Evolutionary conservation across 306 rosid genomes (phyloP).

Genomic region (Prunus salicina): DNA sequence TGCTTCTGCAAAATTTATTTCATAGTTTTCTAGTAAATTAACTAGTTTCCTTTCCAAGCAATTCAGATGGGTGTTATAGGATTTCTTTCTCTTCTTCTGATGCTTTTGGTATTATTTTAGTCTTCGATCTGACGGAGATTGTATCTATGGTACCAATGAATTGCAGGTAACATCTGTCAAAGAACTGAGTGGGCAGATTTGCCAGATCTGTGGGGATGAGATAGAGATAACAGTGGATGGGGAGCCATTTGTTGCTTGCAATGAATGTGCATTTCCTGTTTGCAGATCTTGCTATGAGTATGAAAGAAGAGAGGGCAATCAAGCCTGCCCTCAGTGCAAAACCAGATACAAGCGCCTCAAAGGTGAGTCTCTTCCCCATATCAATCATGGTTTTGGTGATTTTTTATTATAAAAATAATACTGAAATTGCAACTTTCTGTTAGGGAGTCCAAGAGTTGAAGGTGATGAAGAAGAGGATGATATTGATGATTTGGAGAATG

Average conservation of each 20-base stretch:
- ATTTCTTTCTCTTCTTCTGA: background rate
- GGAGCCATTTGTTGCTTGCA: slow-evolving; percentile 89
- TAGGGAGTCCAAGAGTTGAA: slow-evolving; percentile 86
- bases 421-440: slow-evolving; percentile 10
- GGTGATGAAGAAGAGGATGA: slow-evolving; percentile 92
- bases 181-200: slow-evolving; percentile 79
- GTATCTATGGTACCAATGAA: slow-evolving; percentile 4
- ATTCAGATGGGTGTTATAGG: background rate
- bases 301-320: slow-evolving; percentile 93
- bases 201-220: slow-evolving; percentile 97
- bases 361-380: slow-evolving; percentile 34
- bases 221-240: slow-evolving; percentile 70
- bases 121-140: slow-evolving; percentile 19
- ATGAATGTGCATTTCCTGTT: slow-evolving; percentile 93
- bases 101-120: background rate
- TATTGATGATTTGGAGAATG: slow-evolving; percentile 81
- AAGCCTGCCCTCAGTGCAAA: slow-evolving; percentile 90
- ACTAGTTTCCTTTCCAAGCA: background rate
- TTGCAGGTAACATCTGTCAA: slow-evolving; percentile 68
- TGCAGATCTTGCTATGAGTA: slow-evolving; percentile 91
- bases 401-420: background rate
- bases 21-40: background rate
- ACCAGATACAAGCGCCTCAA: slow-evolving; percentile 83
- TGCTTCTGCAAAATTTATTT: background rate
- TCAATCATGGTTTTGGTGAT: background rate